phyloP scores from a whole-genome alignment of 495 filamentous ascomycete genomes.

The Aspergillus haitiensis region DNA sequence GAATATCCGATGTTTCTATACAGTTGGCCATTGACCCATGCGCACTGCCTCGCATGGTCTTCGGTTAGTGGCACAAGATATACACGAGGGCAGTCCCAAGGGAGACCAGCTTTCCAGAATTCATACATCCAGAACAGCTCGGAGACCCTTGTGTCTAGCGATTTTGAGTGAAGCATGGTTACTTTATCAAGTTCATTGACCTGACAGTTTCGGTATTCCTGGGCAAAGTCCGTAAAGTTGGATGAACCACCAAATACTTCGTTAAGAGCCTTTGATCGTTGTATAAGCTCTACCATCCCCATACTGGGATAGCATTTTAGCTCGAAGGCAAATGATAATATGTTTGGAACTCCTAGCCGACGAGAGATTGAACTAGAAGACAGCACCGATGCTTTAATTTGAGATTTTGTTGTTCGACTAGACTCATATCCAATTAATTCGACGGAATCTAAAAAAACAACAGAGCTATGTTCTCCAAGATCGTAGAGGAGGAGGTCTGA shows the following conservation, averaged over 20 bases:
- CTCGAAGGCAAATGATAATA: constrained; percentile 40
- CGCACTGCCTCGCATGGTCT: constrained; percentile 56
- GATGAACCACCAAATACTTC: constrained; percentile 13
- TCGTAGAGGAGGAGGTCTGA: constrained; percentile 74
- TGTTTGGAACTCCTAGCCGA: constrained; percentile 36
- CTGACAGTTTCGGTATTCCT: constrained; percentile 37
- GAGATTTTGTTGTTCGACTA: constrained; percentile 17
- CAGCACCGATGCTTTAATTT: constrained; percentile 42
- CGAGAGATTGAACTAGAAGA: constrained; percentile 36
- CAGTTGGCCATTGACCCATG: constrained; percentile 59
- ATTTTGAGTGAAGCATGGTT: constrained; percentile 1
- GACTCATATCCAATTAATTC: constrained; percentile 25
- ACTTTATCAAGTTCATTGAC: background rate
- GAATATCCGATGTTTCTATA: constrained; percentile 61
- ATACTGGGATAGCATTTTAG: constrained; percentile 28
- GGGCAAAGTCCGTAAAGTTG: constrained; percentile 44
- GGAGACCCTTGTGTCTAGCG: constrained; percentile 39
- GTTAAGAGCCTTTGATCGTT: constrained; percentile 25
- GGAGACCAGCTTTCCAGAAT: constrained; percentile 18
- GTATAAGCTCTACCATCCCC: constrained; percentile 35
- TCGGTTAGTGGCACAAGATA: constrained; percentile 63
- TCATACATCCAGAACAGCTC: constrained; percentile 40
- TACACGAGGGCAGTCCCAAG: constrained; percentile 36
- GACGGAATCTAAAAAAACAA: constrained; percentile 59
- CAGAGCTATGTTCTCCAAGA: constrained; percentile 55